Evolutionary conservation across 1,139 yeast species (phyloP).

Genomic region (Scheffersomyces quercinus): DNA sequence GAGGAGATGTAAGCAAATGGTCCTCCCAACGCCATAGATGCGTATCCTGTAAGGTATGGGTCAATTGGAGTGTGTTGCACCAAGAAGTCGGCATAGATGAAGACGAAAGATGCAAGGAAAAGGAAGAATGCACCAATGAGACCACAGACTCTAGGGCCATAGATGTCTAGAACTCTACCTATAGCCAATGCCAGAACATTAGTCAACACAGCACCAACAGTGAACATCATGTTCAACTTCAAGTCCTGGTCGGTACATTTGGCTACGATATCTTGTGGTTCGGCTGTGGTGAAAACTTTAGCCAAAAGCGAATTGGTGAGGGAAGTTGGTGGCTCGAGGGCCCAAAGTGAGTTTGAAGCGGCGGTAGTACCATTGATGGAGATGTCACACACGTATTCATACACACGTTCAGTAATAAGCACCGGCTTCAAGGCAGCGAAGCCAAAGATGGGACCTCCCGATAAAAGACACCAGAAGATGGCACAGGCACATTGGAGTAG

Average conservation of each 20-base stretch:
- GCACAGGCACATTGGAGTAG: conserved; percentile 33
- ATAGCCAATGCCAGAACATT: conserved; percentile 45
- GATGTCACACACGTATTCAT: conserved; percentile 36
- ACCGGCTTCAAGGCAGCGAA: conserved; percentile 51
- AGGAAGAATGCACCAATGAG: conserved; percentile 41
- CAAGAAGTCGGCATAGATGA: conserved; percentile 30
- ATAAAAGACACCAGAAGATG: conserved; percentile 42
- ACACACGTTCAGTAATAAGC: conserved; percentile 39
- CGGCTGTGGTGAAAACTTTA: neutral
- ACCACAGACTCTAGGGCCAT: conserved; percentile 47
- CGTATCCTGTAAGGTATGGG: conserved; percentile 44
- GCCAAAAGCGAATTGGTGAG: neutral
- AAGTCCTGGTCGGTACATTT: conserved; percentile 45
- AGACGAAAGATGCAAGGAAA: conserved; percentile 38
- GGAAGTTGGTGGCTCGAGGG: neutral
- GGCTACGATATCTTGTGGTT: conserved; percentile 12
- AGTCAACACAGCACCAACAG: conserved; percentile 46
- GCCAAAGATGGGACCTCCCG: conserved; percentile 51
- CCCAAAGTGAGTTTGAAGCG: conserved; percentile 3
- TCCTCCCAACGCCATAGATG: conserved; percentile 46
- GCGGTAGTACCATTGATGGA: conserved; percentile 11
- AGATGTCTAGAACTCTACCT: conserved; percentile 41
- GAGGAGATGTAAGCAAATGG: conserved; percentile 48
- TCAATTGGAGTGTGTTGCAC: conserved; percentile 24
- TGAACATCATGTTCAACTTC: conserved; percentile 47